phyloP scores from a whole-genome alignment of 75 land plant genomes.

The Sequoia sempervirens region DNA sequence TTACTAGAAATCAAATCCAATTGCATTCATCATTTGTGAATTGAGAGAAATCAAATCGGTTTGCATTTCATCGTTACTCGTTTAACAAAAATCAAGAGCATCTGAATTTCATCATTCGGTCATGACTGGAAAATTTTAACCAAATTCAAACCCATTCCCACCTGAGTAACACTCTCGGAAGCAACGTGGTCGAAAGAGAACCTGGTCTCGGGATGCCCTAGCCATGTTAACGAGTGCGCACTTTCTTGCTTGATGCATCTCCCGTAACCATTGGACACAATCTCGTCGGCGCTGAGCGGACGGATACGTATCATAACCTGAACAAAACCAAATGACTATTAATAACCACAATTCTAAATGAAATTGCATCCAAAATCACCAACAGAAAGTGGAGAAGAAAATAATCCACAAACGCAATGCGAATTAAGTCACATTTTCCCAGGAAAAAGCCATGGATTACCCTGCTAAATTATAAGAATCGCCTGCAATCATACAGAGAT shows the following conservation, averaged over 20 bases:
- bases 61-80: background rate
- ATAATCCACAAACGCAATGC: background rate
- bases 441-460: background rate
- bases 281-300: constrained; percentile 22
- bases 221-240: constrained; percentile 36
- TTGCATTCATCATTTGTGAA: background rate
- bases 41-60: background rate
- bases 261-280: constrained; percentile 17
- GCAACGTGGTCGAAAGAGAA: constrained; percentile 54
- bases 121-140: background rate
- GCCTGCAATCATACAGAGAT: background rate
- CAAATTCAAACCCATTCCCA: background rate
- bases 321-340: background rate
- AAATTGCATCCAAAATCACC: background rate
- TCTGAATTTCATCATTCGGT: background rate
- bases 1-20: background rate
- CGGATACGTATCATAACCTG: constrained; percentile 37
- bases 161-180: constrained; percentile 35
- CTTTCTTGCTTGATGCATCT: constrained; percentile 41
- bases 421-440: background rate
- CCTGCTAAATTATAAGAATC: background rate
- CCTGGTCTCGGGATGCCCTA: constrained; percentile 38
- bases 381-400: background rate
- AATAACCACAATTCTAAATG: background rate
- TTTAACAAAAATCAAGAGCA: background rate